Conservation (phyloP, 169 alveolate genomes). For the Plasmodium ovale region DNA sequence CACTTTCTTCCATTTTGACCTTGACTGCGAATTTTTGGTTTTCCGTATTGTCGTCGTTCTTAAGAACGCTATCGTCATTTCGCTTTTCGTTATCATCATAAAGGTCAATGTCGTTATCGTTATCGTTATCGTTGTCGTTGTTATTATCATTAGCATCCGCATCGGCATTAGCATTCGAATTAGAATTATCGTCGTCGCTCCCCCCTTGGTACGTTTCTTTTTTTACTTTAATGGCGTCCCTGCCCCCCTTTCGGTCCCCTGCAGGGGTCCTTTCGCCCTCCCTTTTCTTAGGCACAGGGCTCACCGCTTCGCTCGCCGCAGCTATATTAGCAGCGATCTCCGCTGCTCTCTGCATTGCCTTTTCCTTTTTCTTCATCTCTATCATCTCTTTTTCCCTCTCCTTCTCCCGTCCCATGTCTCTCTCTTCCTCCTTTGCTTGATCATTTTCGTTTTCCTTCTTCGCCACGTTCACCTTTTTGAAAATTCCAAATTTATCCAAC, state of each 20-base stretch:
- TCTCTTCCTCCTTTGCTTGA: not conserved
- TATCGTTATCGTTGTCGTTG: too few species aligned
- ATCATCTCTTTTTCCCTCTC: not conserved
- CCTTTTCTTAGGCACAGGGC: not conserved
- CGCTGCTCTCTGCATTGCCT: constrained; percentile 11
- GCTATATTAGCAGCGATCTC: too few species aligned
- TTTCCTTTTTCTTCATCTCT: constrained; percentile 10
- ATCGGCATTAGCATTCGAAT: too few species aligned
- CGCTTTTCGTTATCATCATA: too few species aligned
- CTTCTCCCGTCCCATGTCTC: not conserved
- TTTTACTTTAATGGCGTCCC: not conserved
- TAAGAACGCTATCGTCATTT: too few species aligned
- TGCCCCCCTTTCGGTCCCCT: not conserved
- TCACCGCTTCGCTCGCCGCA: too few species aligned
- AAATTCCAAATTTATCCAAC: constrained; percentile 74
- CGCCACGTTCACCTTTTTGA: constrained; percentile 39
- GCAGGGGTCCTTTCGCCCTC: not conserved
- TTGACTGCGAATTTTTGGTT: constrained; percentile 3
- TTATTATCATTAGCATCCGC: too few species aligned
- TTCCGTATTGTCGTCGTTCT: not conserved
- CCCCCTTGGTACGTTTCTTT: too few species aligned
- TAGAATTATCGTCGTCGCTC: too few species aligned
- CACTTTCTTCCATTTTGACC: too few species aligned
- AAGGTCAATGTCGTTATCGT: too few species aligned
- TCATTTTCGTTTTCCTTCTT: constrained; percentile 10